A percentile compares a stretch with the other conserved stretches of the same genome.
phyloP scores from a whole-genome alignment of 768 basidiomycete genomes.

The Rhodotorula toruloides region DNA sequence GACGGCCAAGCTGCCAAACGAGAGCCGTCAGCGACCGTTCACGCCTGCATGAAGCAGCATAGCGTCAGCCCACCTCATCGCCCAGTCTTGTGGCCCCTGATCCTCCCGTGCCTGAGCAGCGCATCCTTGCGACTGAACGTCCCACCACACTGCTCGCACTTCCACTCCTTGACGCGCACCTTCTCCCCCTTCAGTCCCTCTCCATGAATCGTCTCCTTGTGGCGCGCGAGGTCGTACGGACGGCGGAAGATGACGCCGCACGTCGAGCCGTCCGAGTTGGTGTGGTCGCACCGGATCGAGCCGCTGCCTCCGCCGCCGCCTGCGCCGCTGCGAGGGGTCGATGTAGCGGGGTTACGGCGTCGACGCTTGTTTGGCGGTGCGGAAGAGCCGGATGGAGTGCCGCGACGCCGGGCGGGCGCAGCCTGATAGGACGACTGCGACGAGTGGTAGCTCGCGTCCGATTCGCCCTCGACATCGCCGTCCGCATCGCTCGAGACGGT shows the following conservation, averaged over 20 bases:
- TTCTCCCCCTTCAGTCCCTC: slow-evolving; percentile 30
- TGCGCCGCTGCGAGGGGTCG: background rate
- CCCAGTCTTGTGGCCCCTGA: slow-evolving; percentile 18
- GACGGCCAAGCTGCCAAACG: too few species aligned
- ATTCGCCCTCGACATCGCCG: slow-evolving; percentile 10
- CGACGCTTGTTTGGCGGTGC: slow-evolving; percentile 12
- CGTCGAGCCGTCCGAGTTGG: background rate
- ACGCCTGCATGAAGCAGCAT: too few species aligned
- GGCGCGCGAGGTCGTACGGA: slow-evolving; percentile 43
- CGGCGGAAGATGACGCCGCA: slow-evolving; percentile 39
- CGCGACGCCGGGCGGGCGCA: background rate
- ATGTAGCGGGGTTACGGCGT: background rate
- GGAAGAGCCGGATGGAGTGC: too few species aligned
- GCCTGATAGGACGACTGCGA: slow-evolving; percentile 1
- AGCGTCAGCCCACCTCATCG: background rate
- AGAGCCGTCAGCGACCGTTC: too few species aligned
- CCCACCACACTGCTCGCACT: slow-evolving; percentile 30
- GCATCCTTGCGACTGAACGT: slow-evolving; percentile 36
- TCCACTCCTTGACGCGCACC: slow-evolving; percentile 30
- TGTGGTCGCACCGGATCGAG: slow-evolving; percentile 28
- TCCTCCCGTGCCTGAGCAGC: slow-evolving; percentile 25
- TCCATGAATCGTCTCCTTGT: slow-evolving; percentile 43
- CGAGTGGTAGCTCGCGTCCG: slow-evolving; percentile 25
- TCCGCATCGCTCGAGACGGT: slow-evolving; percentile 39
- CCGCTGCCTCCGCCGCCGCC: background rate